Percentiles rank a stretch among this genome's conserved stretches.
phyloP scores from a whole-genome alignment of 192 early-diverging fungal species.

The Dissophora ornata region DNA sequence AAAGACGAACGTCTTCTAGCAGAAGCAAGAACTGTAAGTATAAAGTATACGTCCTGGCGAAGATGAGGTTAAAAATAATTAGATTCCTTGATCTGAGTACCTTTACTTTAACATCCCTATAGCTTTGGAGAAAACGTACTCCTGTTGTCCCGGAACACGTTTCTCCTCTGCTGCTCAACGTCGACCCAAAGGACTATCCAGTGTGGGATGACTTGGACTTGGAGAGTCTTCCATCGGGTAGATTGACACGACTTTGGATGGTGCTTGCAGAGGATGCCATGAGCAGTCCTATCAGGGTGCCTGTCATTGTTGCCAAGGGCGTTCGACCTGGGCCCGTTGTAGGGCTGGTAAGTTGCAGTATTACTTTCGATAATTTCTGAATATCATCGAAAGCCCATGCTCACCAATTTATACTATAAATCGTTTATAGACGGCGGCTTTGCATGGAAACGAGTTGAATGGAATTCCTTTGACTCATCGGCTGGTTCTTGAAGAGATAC shows the following conservation, averaged over 20 bases:
- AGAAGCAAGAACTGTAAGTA: slow-evolving; percentile 63
- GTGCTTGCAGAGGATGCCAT: slow-evolving; percentile 72
- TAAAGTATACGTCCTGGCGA: no score
- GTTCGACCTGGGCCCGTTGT: slow-evolving; percentile 67
- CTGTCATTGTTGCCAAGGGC: slow-evolving; percentile 83
- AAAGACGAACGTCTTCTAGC: slow-evolving; percentile 62
- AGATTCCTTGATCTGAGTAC: no score
- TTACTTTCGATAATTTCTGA: neutral
- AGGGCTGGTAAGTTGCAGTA: slow-evolving; percentile 53
- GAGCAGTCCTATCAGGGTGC: slow-evolving; percentile 70
- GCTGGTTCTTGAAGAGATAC: slow-evolving; percentile 80
- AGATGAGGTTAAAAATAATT: no score
- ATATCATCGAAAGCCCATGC: no score
- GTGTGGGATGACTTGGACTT: slow-evolving; percentile 68
- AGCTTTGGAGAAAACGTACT: slow-evolving; percentile 64
- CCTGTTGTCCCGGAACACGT: slow-evolving; percentile 52
- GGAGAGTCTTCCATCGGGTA: slow-evolving; percentile 62
- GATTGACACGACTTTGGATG: slow-evolving; percentile 69
- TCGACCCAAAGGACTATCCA: slow-evolving; percentile 52
- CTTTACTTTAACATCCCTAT: no score
- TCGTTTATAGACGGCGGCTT: slow-evolving; percentile 77
- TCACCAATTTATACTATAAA: no score
- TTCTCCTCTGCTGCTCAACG: slow-evolving; percentile 29
- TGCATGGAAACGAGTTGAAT: slow-evolving; percentile 94
- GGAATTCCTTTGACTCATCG: slow-evolving; percentile 92